These are phyloP conservation scores for Chytridium lagenaria DNA, from an alignment of 371 early-diverging fungal genomes.

Conservation along the genomic window DNA sequence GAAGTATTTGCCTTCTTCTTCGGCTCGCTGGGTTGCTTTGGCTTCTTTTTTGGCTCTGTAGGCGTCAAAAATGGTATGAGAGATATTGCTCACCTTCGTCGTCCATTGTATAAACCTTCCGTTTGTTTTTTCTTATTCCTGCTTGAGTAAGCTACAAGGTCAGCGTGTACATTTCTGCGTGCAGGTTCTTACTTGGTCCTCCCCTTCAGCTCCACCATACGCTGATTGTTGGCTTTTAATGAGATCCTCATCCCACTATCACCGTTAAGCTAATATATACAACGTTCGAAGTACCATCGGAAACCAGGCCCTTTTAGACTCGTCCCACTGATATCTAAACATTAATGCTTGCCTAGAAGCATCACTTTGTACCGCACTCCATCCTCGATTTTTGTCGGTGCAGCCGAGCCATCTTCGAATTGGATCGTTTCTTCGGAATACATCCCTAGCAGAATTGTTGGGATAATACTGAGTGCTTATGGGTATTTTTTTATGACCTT, in stretches of 20 bases:
- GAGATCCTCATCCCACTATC: slow-evolving; percentile 74
- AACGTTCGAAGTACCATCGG: slow-evolving; percentile 68
- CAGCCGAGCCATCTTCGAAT: background rate
- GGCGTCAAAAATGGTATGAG: background rate
- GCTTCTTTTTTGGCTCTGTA: slow-evolving; percentile 34
- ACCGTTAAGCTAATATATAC: background rate
- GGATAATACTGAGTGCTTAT: background rate
- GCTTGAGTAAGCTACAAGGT: background rate
- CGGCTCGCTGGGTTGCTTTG: slow-evolving; percentile 45
- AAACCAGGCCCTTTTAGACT: slow-evolving; percentile 83
- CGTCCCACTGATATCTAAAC: slow-evolving; percentile 77
- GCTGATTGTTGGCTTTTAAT: slow-evolving; percentile 82
- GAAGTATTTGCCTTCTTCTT: slow-evolving; percentile 72
- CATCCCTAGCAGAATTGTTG: background rate
- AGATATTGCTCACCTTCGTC: background rate
- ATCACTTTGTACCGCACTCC: background rate
- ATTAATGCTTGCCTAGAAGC: background rate
- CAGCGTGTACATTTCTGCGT: no score
- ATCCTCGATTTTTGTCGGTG: background rate
- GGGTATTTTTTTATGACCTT: no score
- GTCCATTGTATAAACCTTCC: slow-evolving; percentile 18
- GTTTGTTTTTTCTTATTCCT: background rate
- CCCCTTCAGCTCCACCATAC: slow-evolving; percentile 27
- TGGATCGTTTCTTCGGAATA: background rate
- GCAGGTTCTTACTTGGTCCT: background rate